These are phyloP conservation scores for Cyclostephanos invisitatus DNA, from an alignment of 108 stramenopile genomes.

Conservation along the genomic window DNA sequence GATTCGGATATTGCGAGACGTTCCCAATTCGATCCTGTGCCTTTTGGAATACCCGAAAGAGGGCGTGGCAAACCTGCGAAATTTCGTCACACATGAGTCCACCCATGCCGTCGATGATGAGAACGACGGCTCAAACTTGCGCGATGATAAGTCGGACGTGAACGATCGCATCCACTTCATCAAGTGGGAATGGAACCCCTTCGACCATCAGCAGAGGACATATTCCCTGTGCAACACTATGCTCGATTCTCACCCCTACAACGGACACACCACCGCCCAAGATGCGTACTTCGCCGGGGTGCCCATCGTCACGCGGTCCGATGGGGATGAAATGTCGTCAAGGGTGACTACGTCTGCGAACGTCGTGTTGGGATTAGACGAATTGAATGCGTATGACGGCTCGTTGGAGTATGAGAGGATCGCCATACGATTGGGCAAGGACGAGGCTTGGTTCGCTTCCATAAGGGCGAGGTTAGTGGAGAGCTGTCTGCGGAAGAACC, in stretches of 20 bases:
- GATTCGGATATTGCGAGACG: conserved; percentile 76
- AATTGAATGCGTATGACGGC: conserved; percentile 77
- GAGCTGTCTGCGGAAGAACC: conserved; percentile 73
- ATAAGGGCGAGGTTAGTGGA: conserved; percentile 62
- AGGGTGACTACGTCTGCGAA: conserved; percentile 82
- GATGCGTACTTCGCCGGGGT: conserved; percentile 85
- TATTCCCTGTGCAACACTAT: conserved; percentile 82
- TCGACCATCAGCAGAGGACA: conserved; percentile 80
- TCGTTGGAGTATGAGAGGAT: conserved; percentile 66
- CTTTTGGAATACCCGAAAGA: conserved; percentile 74
- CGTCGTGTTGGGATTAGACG: conserved; percentile 72
- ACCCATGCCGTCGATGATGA: conserved; percentile 17
- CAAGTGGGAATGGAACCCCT: conserved; percentile 80
- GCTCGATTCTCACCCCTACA: conserved; percentile 86
- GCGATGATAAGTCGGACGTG: conserved; percentile 39
- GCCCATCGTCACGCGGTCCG: conserved; percentile 81
- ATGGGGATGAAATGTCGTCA: conserved; percentile 83
- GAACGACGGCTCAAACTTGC: conserved; percentile 36
- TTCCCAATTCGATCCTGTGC: conserved; percentile 79
- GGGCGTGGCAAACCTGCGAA: conserved; percentile 64
- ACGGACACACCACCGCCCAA: conserved; percentile 86
- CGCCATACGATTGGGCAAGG: conserved; percentile 67
- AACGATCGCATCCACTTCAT: conserved; percentile 75
- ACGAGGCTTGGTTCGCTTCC: conserved; percentile 47
- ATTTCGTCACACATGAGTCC: conserved; percentile 60